Evolutionary conservation across 176 grass and related monocot species (phyloP).

Genomic region (Otatea glauca): DNA sequence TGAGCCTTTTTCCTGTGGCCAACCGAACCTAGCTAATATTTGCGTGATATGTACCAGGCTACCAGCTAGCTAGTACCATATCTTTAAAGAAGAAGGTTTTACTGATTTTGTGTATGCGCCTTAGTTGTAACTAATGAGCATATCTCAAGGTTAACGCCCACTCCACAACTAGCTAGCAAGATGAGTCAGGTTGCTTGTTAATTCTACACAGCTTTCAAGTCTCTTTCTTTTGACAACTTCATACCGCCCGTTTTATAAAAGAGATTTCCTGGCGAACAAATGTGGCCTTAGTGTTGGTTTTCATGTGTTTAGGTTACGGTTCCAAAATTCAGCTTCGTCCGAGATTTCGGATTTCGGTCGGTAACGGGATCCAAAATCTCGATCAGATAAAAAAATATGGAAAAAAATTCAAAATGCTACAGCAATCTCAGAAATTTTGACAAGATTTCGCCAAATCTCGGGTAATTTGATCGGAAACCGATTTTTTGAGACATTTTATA

Average conservation of each 20-base stretch:
- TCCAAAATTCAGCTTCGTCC: too few relatives aligned
- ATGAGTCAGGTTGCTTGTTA: slow-evolving; percentile 29
- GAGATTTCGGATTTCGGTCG: too few relatives aligned
- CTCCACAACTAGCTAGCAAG: not conserved
- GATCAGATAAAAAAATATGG: too few relatives aligned
- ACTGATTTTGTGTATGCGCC: not conserved
- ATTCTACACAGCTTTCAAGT: slow-evolving; percentile 17
- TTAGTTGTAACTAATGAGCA: slow-evolving; percentile 42
- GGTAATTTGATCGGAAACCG: too few relatives aligned
- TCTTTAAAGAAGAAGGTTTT: too few relatives aligned
- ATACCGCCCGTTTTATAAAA: not conserved
- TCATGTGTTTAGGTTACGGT: slow-evolving; percentile 22
- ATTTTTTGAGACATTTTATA: too few relatives aligned
- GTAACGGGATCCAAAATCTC: too few relatives aligned
- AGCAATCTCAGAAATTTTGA: too few relatives aligned
- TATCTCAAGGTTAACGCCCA: slow-evolving; percentile 30
- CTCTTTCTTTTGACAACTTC: slow-evolving; percentile 21
- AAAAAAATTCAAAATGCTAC: too few relatives aligned
- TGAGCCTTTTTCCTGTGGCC: slow-evolving; percentile 23
- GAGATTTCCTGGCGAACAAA: not conserved
- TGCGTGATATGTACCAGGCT: not conserved
- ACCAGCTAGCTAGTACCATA: too few relatives aligned
- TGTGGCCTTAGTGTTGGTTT: not conserved
- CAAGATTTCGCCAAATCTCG: too few relatives aligned
- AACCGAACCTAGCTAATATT: slow-evolving; percentile 43